Evolutionary conservation across 1,284 basidiomycete genomes (phyloP), one percentile per base, ranked within the genome.

Genomic region (Amylostereum chailletii): DNA sequence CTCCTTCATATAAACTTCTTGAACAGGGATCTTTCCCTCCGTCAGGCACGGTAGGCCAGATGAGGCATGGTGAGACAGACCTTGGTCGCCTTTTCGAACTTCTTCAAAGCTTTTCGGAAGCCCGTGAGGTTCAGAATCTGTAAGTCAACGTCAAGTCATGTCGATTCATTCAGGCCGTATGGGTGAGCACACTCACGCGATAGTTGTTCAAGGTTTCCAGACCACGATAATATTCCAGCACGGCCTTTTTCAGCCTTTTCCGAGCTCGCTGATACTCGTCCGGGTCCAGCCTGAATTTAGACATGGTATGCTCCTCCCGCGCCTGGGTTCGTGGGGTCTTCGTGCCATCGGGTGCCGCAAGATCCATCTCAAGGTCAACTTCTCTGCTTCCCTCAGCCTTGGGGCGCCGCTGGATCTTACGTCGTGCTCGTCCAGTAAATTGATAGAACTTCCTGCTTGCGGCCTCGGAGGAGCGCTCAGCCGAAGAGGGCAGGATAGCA

Each of bases 31-130:
- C 80, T 83, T 4, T 34, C 8, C 31, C 40, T 50, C 6, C 29
- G 33, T 53, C 19, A 50, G 38, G 4, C 29, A 27, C 8, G 34
- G 31, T 34, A 38, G 2, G 27, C 36, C 27, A 46, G 27, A 2
- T 3, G 19, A 42, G 45, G 38, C 8, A 8, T 4, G 26, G 3
- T 36, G 50, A 10, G 29, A 44, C 67, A 30, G 53, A 86, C 85
- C 60, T 76, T 80, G 1, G 90, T 86, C 2, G 81, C 71, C 67
- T 96, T 97, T 62, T 93, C 90, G 58, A 93, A 96, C 69, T 96
- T 98, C 68, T 94, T 97, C 54, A 96, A 63, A 0, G 86, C 87
- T 64, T 98, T 97, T 27, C 89, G 75, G 64, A 97, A 94, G 0
- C 93, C 94, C 2, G 89, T 89, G 6, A 94, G 65, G 63, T 97